Base-by-base conservation (phyloP, 768 basidiomycete species). In the Boletus fagicola region DNA sequence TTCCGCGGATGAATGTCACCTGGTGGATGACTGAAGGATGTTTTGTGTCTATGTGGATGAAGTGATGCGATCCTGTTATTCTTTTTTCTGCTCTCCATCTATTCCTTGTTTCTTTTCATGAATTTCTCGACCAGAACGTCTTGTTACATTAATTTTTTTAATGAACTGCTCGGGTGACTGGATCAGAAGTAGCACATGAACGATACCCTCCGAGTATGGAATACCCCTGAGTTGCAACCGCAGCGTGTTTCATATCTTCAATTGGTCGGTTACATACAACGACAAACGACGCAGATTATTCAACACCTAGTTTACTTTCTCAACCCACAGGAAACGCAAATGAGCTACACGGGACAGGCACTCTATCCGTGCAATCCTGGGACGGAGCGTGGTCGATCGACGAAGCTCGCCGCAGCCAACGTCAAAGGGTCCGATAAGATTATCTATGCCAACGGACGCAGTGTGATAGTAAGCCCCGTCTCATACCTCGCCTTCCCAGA, bases 361-460 rank as follows among this genome's bases (percentile, higher is more conserved):
- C 59, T 86, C 28, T 89, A 83, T 65, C 81, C 90, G n/a, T 80
- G 84, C 64, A 88, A 85, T 64, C 90, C 90, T 3, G 72, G 70
- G 28, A 89, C 90, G 8, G 74, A 80, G 36, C 78, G 92, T 39
- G 88, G 90, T 20, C 74, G 75, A 53, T 79, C 86, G 6, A 89
- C 87, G 20, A 93, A 90, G 73, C 81, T 94, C 43, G 83, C 84
- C 58, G 80, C 81, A 53, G 81, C 72, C 73, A 90, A 86, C 74
- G 50, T 68, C 54, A 70, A 65, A 47, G 67, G 67, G 22, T 65
- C 66, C 16, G 89, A 82, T 72, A 95, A 90, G 78, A 76, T 97
- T 59, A 81, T 91, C 16, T 97, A 98, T 63, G 80, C 88, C 3
- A 93, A 90, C 66, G 92, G 92, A 39, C 85, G 87, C 73, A 83